A percentile compares a stretch with the other conserved stretches of the same genome.
Evolutionary conservation across 208 protist species (phyloP).

Genomic region (Leishmania arabica): DNA sequence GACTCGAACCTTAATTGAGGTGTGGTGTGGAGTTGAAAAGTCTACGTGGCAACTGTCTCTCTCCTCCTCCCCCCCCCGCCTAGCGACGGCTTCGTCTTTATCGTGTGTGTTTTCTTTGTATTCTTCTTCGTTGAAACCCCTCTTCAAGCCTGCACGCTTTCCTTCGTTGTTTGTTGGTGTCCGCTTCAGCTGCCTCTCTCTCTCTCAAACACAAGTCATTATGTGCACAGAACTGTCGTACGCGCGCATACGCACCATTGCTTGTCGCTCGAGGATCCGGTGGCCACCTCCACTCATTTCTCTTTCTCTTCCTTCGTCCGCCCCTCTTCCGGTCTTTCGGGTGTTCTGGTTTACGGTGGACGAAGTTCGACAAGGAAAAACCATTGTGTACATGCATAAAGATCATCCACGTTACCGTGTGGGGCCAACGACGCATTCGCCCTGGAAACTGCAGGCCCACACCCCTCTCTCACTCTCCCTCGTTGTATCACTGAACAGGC

Average conservation of each 20-base stretch:
- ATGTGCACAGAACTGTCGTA: neutral
- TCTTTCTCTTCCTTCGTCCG: slow-evolving; percentile 3
- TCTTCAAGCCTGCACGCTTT: neutral
- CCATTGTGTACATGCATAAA: neutral
- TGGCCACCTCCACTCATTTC: neutral
- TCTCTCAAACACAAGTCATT: neutral
- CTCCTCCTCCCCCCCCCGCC: neutral
- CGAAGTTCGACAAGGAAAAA: neutral
- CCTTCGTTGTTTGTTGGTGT: neutral
- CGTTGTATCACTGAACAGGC: neutral
- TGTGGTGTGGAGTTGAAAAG: neutral
- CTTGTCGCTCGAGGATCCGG: neutral
- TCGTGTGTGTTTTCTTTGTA: neutral
- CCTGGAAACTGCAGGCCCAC: neutral
- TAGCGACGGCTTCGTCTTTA: neutral
- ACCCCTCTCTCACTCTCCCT: neutral
- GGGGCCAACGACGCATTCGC: neutral
- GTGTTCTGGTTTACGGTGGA: neutral
- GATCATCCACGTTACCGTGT: neutral
- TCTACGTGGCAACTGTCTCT: neutral
- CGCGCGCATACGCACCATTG: neutral
- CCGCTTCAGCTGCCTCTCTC: neutral
- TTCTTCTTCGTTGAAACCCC: neutral
- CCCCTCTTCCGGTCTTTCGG: neutral
- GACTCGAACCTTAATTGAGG: neutral